Percentiles rank a stretch among this genome's conserved stretches.
Conservation (phyloP, 1,139 yeast species). For the Magnusiomyces magnusii region DNA sequence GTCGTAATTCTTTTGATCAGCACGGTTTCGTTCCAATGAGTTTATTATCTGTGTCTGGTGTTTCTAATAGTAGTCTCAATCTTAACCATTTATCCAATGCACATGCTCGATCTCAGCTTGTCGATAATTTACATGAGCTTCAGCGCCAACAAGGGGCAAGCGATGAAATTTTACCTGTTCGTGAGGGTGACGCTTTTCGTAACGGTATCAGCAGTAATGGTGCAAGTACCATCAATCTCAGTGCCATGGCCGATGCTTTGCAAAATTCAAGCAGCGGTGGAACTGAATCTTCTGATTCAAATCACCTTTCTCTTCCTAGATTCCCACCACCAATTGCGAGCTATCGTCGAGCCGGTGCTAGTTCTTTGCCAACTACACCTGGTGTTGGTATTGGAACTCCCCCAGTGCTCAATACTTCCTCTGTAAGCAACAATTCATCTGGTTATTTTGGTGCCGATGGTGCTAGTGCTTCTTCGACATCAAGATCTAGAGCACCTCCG, state of each 20-base stretch:
- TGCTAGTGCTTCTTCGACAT: constrained; percentile 3
- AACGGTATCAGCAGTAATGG: background rate
- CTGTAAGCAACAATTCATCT: constrained; percentile 1
- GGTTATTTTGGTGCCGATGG: constrained; percentile 6
- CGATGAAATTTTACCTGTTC: background rate
- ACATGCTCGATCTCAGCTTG: background rate
- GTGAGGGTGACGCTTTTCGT: background rate
- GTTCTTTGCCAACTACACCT: background rate
- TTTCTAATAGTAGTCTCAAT: background rate
- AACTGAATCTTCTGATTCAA: background rate
- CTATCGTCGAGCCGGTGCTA: background rate
- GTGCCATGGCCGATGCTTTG: background rate
- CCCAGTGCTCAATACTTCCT: background rate
- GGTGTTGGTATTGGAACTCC: background rate
- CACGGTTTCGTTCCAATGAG: constrained; percentile 12
- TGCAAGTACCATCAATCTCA: background rate
- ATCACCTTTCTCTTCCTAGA: background rate
- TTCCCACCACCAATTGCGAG: background rate
- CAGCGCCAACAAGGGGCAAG: background rate
- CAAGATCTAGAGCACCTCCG: background rate
- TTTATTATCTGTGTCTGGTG: background rate
- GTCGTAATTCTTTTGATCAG: constrained; percentile 20
- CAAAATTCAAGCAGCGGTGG: background rate
- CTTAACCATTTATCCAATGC: background rate
- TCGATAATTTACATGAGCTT: background rate